A percentile compares a stretch with the other conserved stretches of the same genome.
These are phyloP conservation scores for Noccaea bulbosa DNA, from an alignment of 345 rosid genomes.

Conservation along the genomic window DNA sequence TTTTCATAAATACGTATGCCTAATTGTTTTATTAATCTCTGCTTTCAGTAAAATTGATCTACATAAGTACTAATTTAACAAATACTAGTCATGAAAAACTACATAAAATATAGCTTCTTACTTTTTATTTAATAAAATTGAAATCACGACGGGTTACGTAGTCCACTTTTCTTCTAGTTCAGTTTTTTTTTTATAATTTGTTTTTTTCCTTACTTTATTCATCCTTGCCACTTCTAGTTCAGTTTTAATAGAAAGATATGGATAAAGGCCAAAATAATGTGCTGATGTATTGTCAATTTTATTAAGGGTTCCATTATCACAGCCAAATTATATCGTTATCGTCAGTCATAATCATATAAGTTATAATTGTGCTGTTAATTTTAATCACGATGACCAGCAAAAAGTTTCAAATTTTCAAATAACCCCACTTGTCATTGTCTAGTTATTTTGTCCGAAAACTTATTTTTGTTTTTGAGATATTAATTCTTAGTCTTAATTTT, in stretches of 20 bases:
- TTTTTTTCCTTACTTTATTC: too few relatives aligned
- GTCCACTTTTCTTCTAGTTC: background rate
- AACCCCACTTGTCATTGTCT: slow-evolving; percentile 22
- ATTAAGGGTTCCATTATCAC: slow-evolving; percentile 51
- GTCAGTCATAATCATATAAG: slow-evolving; percentile 18
- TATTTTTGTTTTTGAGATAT: background rate
- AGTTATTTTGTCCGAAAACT: background rate
- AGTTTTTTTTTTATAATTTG: background rate
- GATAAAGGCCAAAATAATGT: slow-evolving; percentile 31
- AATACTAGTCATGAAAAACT: background rate
- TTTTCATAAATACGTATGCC: background rate
- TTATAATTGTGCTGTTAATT: slow-evolving; percentile 5
- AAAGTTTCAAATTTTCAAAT: slow-evolving; percentile 12
- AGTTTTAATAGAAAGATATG: slow-evolving; percentile 9
- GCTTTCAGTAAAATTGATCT: slow-evolving; percentile 15
- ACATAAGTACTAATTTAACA: slow-evolving; percentile 12
- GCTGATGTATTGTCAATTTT: slow-evolving; percentile 44
- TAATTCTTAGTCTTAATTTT: background rate
- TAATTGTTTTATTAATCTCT: background rate
- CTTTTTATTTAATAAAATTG: background rate
- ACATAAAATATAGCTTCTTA: background rate
- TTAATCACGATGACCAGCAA: background rate
- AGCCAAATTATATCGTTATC: slow-evolving; percentile 43
- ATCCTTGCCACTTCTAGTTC: background rate
- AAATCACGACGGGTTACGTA: slow-evolving; percentile 24